Conservation (phyloP, 495 filamentous ascomycete species). For the Tuber calosporum region DNA sequence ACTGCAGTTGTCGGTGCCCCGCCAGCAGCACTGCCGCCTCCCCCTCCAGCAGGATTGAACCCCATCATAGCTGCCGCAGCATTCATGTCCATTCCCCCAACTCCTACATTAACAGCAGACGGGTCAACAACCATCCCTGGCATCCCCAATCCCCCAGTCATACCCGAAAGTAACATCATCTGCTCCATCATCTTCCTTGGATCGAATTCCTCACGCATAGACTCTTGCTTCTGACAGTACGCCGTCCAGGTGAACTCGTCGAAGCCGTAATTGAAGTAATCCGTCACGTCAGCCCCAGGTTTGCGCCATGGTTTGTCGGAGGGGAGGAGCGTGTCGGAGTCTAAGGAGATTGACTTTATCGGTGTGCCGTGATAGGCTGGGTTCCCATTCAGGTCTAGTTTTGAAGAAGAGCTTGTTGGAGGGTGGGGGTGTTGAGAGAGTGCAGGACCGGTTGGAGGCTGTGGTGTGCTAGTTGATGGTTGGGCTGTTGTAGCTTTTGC, state of each 20-base stretch:
- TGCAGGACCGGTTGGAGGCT: conserved; percentile 42
- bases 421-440: conserved; percentile 47
- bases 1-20: conserved; percentile 10
- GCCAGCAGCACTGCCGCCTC: conserved; percentile 34
- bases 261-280: conserved; percentile 99
- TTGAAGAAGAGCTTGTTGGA: conserved; percentile 65
- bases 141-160: conserved; percentile 54
- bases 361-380: conserved; percentile 74
- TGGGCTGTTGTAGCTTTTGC: conserved; percentile 46
- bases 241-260: conserved; percentile 98
- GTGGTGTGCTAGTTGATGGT: conserved; percentile 41
- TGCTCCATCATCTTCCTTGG: conserved; percentile 83
- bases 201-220: conserved; percentile 60
- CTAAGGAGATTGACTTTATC: conserved; percentile 75
- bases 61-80: conserved; percentile 31
- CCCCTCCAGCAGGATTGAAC: conserved; percentile 39
- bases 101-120: conserved; percentile 26
- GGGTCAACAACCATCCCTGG: conserved; percentile 61
- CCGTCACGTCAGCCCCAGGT: conserved; percentile 87
- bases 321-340: conserved; percentile 50
- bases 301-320: conserved; percentile 86
- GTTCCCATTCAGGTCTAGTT: conserved; percentile 74
- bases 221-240: conserved; percentile 83
- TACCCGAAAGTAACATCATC: conserved; percentile 74
- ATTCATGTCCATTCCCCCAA: conserved; percentile 39